A percentile compares a stretch with the other conserved stretches of the same genome.
These are phyloP conservation scores for Apiospora pterosperma DNA, from an alignment of 2,329 filamentous ascomycete species.

Conservation along the genomic window DNA sequence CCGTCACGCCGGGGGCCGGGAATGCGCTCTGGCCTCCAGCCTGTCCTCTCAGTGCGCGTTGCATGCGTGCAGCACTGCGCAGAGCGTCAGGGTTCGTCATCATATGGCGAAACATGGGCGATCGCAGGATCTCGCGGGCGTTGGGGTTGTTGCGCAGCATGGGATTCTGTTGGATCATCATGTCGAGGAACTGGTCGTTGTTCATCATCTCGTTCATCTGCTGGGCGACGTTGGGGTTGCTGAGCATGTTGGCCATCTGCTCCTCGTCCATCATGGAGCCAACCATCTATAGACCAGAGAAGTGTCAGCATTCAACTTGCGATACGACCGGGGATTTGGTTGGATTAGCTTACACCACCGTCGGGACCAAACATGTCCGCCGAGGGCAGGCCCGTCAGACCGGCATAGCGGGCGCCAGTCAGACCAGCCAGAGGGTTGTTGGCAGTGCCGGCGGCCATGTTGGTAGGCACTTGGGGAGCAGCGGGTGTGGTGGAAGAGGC, in stretches of 20 bases:
- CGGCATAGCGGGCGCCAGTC: slow-evolving; percentile 90
- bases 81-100: slow-evolving; percentile 88
- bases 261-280: slow-evolving; percentile 76
- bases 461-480: slow-evolving; percentile 63
- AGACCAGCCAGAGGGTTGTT: slow-evolving; percentile 88
- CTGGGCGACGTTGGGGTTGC: slow-evolving; percentile 81
- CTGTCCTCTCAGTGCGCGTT: slow-evolving; percentile 61
- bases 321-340: neutral
- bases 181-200: slow-evolving; percentile 91
- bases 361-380: slow-evolving; percentile 90
- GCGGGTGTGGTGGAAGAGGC: slow-evolving; percentile 39
- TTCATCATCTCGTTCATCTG: slow-evolving; percentile 93
- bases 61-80: slow-evolving; percentile 78
- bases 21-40: slow-evolving; percentile 58
- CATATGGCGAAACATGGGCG: slow-evolving; percentile 85
- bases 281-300: slow-evolving; percentile 65
- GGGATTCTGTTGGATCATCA: slow-evolving; percentile 91
- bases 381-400: slow-evolving; percentile 83
- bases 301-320: neutral
- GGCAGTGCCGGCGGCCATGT: slow-evolving; percentile 77
- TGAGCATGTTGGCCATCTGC: slow-evolving; percentile 77
- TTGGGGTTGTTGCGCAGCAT: slow-evolving; percentile 72
- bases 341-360: slow-evolving; percentile 69
- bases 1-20: slow-evolving; percentile 86
- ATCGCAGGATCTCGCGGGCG: slow-evolving; percentile 81